Conservation (phyloP, 805 yeast species). For the Yarrowia phangngaensis region DNA sequence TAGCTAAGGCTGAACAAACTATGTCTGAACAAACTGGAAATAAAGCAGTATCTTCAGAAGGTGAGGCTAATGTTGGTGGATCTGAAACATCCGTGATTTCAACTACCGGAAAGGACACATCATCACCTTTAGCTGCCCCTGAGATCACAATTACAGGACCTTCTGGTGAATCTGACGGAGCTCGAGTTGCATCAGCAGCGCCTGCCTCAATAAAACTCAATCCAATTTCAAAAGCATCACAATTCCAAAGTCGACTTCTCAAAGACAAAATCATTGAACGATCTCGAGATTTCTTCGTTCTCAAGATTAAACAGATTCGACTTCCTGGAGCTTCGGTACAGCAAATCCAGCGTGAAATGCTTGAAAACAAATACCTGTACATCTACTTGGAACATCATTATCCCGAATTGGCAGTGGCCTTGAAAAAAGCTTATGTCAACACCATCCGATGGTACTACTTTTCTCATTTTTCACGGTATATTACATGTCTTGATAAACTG, state of each 20-base stretch:
- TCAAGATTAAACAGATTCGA: constrained; percentile 64
- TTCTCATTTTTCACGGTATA: constrained; percentile 70
- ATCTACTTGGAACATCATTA: constrained; percentile 54
- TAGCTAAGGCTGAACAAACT: neutral
- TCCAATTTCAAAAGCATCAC: constrained; percentile 29
- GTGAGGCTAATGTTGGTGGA: too few relatives aligned
- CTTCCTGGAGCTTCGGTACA: constrained; percentile 67
- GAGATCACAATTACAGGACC: too few relatives aligned
- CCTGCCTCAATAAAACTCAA: constrained; percentile 25
- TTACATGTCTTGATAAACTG: constrained; percentile 65
- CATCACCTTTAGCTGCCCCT: too few relatives aligned
- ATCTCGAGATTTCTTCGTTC: constrained; percentile 63
- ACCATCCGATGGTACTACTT: constrained; percentile 94
- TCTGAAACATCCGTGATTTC: too few relatives aligned
- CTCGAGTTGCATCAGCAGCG: neutral
- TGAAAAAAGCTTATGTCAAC: constrained; percentile 73
- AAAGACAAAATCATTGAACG: constrained; percentile 67
- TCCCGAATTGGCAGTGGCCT: constrained; percentile 61
- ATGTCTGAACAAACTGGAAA: too few relatives aligned
- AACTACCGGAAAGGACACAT: too few relatives aligned
- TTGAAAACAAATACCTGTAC: constrained; percentile 59
- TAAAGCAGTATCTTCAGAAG: too few relatives aligned
- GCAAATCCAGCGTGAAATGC: constrained; percentile 60
- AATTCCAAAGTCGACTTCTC: constrained; percentile 48
- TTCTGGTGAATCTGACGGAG: neutral